Conservation (phyloP, 495 filamentous ascomycete genomes). For the Clohesyomyces aquaticus region DNA sequence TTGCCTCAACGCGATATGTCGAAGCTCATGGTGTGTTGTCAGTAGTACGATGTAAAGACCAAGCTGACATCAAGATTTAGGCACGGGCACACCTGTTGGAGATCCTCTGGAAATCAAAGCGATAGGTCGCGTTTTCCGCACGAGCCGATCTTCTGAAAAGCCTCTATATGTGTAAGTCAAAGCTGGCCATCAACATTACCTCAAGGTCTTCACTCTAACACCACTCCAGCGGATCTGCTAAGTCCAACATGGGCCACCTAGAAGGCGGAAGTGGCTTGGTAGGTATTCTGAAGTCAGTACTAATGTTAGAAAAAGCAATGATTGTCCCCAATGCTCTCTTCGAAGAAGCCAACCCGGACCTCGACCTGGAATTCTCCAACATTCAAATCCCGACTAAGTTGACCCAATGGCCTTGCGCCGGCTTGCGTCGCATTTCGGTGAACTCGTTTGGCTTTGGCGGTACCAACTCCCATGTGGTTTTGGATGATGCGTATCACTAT, state of each 20-base stretch:
- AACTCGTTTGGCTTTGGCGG: constrained; percentile 51
- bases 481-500: constrained; percentile 44
- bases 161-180: constrained; percentile 30
- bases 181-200: not conserved
- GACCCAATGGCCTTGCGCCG: constrained; percentile 7
- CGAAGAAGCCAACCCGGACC: constrained; percentile 48
- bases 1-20: constrained; percentile 11
- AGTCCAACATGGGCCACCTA: constrained; percentile 48
- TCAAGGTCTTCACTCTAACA: not conserved
- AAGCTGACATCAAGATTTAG: too few relatives aligned
- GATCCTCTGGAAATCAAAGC: constrained; percentile 66
- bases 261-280: constrained; percentile 49
- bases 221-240: constrained; percentile 26
- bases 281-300: constrained; percentile 47
- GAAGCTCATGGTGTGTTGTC: constrained; percentile 39
- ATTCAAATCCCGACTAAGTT: constrained; percentile 12
- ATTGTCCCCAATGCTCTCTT: constrained; percentile 47
- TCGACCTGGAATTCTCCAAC: constrained; percentile 16
- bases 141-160: constrained; percentile 34
- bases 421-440: constrained; percentile 43
- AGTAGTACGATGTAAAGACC: too few relatives aligned
- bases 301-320: constrained; percentile 44
- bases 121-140: constrained; percentile 53
- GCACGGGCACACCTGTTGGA: constrained; percentile 45
- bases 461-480: constrained; percentile 42